Evolutionary conservation across 257 asterid genomes (phyloP).

Genomic region (Avicennia marina): DNA sequence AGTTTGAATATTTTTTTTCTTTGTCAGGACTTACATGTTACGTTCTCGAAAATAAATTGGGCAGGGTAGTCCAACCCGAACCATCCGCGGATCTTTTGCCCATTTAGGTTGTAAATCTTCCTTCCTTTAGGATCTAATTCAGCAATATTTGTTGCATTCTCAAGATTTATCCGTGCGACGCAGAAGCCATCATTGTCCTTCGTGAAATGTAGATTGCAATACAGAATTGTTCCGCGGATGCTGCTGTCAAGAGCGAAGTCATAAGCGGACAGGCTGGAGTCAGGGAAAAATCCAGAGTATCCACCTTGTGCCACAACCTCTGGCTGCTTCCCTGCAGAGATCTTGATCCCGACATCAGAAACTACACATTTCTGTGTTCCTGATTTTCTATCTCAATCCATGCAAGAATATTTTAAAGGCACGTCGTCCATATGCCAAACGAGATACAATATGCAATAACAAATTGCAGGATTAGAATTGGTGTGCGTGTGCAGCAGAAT

Average conservation of each 20-base stretch:
- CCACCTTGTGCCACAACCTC: conserved; percentile 56
- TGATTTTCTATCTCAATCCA: too few species aligned
- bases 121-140: conserved; percentile 39
- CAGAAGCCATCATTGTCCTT: conserved; percentile 67
- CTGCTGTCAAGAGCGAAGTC: conserved; percentile 30
- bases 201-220: conserved; percentile 74
- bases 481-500: too few species aligned
- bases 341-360: too few species aligned
- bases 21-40: conserved; percentile 38
- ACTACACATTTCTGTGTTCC: too few species aligned
- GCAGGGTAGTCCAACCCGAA: conserved; percentile 63
- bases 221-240: conserved; percentile 48
- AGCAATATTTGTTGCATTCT: conserved; percentile 50
- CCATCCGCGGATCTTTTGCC: conserved; percentile 54
- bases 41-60: conserved; percentile 29
- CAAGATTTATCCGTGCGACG: conserved; percentile 39
- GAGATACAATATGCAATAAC: too few species aligned
- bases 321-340: conserved; percentile 42
- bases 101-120: conserved; percentile 53
- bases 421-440: too few species aligned
- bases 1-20: not conserved
- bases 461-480: too few species aligned
- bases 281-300: conserved; percentile 73
- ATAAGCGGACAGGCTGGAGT: conserved; percentile 43
- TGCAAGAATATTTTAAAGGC: too few species aligned